These are phyloP conservation scores for Purshia tridentata DNA, from an alignment of 306 rosid genomes.

Conservation along the genomic window DNA sequence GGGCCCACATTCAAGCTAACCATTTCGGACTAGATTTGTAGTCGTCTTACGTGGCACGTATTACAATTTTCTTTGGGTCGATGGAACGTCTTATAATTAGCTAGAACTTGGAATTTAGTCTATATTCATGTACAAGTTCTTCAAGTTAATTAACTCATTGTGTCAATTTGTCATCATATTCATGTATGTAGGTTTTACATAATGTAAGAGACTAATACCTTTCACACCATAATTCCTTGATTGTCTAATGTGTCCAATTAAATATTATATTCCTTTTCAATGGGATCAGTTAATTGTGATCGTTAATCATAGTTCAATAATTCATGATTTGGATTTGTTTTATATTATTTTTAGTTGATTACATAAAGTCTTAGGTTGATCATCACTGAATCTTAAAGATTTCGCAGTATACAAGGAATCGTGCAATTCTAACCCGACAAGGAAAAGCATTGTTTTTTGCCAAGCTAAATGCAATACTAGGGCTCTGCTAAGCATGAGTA, in stretches of 20 bases:
- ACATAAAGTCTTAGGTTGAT: not conserved
- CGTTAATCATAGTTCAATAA: not conserved
- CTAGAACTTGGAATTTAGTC: not conserved
- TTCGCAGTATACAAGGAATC: not conserved
- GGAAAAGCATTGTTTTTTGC: not conserved
- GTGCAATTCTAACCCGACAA: too few relatives aligned
- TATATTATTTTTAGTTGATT: not conserved
- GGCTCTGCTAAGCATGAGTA: not conserved
- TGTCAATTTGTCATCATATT: not conserved
- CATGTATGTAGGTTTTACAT: not conserved
- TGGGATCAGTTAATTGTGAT: not conserved
- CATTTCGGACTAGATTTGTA: not conserved
- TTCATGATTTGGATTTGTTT: not conserved
- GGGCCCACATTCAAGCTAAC: not conserved
- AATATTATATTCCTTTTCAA: not conserved
- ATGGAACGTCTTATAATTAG: not conserved
- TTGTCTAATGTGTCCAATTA: not conserved
- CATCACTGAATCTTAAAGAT: not conserved
- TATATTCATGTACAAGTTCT: not conserved
- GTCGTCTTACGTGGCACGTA: not conserved
- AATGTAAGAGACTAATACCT: not conserved
- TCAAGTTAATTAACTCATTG: not conserved
- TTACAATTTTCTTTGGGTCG: too few relatives aligned
- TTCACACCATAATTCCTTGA: not conserved
- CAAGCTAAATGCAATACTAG: not conserved